phyloP scores from a whole-genome alignment of 768 basidiomycete genomes.

The Pholiota conissans region DNA sequence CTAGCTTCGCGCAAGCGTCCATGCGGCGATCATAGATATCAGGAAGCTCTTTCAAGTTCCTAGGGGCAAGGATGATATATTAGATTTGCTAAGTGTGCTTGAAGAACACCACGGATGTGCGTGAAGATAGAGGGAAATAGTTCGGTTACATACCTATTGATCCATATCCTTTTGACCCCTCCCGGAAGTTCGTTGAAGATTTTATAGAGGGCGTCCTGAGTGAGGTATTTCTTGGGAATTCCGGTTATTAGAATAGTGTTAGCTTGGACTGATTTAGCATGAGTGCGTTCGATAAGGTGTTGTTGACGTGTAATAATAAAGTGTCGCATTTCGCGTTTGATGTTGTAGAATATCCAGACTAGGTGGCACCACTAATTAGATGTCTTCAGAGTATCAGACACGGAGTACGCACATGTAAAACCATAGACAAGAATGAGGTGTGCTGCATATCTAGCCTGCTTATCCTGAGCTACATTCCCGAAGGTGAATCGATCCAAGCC shows the following conservation, averaged over 20 bases:
- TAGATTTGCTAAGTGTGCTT: neutral
- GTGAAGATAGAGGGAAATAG: neutral
- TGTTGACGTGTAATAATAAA: constrained; percentile 82
- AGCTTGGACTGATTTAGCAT: constrained; percentile 81
- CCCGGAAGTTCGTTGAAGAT: constrained; percentile 87
- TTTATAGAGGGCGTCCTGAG: constrained; percentile 60
- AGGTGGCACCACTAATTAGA: neutral
- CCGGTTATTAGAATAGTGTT: constrained; percentile 91
- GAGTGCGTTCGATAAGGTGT: constrained; percentile 72
- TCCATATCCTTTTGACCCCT: constrained; percentile 89
- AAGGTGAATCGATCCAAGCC: constrained; percentile 76
- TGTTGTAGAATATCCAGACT: constrained; percentile 88
- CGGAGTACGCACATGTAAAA: constrained; percentile 64
- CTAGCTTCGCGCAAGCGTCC: constrained; percentile 75
- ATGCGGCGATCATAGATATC: constrained; percentile 77
- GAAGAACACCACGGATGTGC: neutral
- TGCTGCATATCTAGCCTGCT: constrained; percentile 66
- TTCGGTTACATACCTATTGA: constrained; percentile 64
- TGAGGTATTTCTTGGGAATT: constrained; percentile 77
- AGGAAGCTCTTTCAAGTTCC: constrained; percentile 86
- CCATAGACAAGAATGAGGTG: constrained; percentile 77
- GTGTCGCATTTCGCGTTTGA: constrained; percentile 76
- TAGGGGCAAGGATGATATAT: constrained; percentile 19
- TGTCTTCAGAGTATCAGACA: neutral
- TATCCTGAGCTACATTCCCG: constrained; percentile 64